A percentile compares a stretch with the other conserved stretches of the same genome.
Evolutionary conservation across 2,329 filamentous ascomycete species (phyloP).

Genomic region (Diaporthe eres): DNA sequence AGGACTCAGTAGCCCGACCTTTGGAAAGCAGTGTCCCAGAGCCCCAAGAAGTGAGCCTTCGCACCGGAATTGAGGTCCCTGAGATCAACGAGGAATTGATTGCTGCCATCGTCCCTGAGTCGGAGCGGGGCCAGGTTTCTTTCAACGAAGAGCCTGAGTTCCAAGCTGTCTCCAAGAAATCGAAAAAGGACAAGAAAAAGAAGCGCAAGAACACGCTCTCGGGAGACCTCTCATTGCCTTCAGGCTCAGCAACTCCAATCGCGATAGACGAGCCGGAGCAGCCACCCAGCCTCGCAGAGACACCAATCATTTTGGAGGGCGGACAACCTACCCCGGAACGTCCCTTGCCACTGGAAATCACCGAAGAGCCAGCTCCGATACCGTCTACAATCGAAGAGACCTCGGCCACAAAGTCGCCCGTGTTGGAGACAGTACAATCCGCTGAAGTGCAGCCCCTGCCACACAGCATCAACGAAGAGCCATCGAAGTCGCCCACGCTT

Average conservation of each 20-base stretch:
- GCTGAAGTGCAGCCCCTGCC: neutral
- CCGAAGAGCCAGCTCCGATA: neutral
- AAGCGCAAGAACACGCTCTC: slow-evolving; percentile 12
- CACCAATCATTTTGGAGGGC: neutral
- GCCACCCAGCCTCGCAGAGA: neutral
- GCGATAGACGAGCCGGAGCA: neutral
- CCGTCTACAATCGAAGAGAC: neutral
- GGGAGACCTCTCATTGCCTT: neutral
- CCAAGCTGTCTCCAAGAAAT: neutral
- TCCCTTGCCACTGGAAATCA: neutral
- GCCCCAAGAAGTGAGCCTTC: neutral
- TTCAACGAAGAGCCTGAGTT: neutral
- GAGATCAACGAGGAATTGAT: neutral
- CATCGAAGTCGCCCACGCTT: neutral
- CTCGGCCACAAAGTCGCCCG: too few species aligned
- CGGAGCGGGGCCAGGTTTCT: neutral
- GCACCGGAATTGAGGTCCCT: neutral
- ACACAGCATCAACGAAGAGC: neutral
- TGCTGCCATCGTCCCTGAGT: neutral
- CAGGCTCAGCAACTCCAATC: neutral
- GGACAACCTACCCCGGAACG: neutral
- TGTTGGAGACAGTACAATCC: neutral
- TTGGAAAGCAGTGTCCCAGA: neutral
- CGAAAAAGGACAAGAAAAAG: slow-evolving; percentile 21
- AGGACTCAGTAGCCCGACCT: neutral